These are phyloP conservation scores for Fraxinus baroniana DNA, from an alignment of 305 asterid genomes.

Conservation along the genomic window DNA sequence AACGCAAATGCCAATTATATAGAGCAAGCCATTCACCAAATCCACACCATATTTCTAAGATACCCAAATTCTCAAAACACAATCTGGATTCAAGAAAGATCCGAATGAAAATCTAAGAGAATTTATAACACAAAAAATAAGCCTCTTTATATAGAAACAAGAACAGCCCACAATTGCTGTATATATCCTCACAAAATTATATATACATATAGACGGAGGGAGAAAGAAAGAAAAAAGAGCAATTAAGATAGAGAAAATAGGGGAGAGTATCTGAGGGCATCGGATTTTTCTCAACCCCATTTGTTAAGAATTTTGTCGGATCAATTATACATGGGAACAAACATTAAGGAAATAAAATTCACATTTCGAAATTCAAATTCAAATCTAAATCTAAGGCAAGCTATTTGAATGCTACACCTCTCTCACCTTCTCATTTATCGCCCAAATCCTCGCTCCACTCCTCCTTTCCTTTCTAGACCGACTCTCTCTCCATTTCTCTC, in stretches of 20 bases:
- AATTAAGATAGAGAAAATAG: constrained; percentile 8
- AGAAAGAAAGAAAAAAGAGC: constrained; percentile 10
- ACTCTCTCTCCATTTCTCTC: constrained; percentile 20
- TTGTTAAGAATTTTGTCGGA: constrained; percentile 44
- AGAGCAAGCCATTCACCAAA: constrained; percentile 38
- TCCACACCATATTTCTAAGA: constrained; percentile 38
- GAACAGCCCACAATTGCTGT: constrained; percentile 25
- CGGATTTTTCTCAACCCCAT: constrained; percentile 57
- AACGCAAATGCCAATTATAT: too few species aligned
- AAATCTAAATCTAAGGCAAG: constrained; percentile 48
- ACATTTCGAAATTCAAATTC: constrained; percentile 21
- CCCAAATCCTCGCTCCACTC: constrained; percentile 60
- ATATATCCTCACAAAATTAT: neutral
- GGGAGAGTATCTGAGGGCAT: constrained; percentile 36
- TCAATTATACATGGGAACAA: constrained; percentile 29
- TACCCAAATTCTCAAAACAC: constrained; percentile 39
- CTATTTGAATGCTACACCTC: constrained; percentile 37
- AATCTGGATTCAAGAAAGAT: constrained; percentile 33
- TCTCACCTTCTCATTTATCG: constrained; percentile 37
- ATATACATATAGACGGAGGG: constrained; percentile 9
- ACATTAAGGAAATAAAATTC: constrained; percentile 1
- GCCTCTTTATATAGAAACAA: constrained; percentile 38
- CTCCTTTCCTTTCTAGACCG: constrained; percentile 36
- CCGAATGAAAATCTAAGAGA: constrained; percentile 41
- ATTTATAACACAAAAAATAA: too few species aligned